phyloP scores from a whole-genome alignment of 208 protist genomes.

The Paratrypanosoma confusum region DNA sequence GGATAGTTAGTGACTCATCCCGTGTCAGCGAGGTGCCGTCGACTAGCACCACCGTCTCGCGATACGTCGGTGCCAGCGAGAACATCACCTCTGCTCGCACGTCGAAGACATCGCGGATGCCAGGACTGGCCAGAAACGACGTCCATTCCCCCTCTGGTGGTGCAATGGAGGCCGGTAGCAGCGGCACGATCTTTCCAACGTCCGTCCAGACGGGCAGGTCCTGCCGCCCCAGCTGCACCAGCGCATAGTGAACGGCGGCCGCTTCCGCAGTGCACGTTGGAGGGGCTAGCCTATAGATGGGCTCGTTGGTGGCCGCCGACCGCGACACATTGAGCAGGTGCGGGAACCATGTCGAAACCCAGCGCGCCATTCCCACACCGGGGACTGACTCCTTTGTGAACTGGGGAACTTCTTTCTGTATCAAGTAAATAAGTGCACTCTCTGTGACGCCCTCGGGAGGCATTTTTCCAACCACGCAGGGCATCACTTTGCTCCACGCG shows the following conservation, averaged over 20 bases:
- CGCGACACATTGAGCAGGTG: slow-evolving; percentile 33
- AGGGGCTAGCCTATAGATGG: slow-evolving; percentile 20
- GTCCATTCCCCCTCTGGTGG: slow-evolving; percentile 12
- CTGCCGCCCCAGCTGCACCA: slow-evolving; percentile 31
- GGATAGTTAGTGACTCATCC: no score
- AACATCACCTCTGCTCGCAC: slow-evolving; percentile 28
- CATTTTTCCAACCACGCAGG: slow-evolving; percentile 15
- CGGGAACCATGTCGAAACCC: slow-evolving; percentile 26
- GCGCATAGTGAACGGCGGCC: slow-evolving; percentile 17
- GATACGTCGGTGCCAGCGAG: slow-evolving; percentile 7
- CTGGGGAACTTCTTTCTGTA: slow-evolving; percentile 12
- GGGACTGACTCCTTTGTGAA: slow-evolving; percentile 6
- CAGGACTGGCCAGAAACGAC: slow-evolving; percentile 5
- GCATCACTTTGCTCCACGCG: slow-evolving; percentile 34
- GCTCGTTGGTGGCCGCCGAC: slow-evolving; percentile 34
- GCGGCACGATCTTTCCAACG: slow-evolving; percentile 19
- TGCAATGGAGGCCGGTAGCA: slow-evolving; percentile 20
- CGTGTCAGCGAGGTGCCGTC: slow-evolving; percentile 30
- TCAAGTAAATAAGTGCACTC: slow-evolving; percentile 13
- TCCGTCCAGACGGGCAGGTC: slow-evolving; percentile 60
- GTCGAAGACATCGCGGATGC: slow-evolving; percentile 19
- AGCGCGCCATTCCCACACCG: slow-evolving; percentile 19
- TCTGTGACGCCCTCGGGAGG: slow-evolving; percentile 62
- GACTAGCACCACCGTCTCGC: slow-evolving; percentile 15
- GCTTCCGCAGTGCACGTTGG: neutral